Evolutionary conservation across 768 basidiomycete species (phyloP), one percentile per base, ranked within the genome.

Genomic region (Tulasnella sp.): DNA sequence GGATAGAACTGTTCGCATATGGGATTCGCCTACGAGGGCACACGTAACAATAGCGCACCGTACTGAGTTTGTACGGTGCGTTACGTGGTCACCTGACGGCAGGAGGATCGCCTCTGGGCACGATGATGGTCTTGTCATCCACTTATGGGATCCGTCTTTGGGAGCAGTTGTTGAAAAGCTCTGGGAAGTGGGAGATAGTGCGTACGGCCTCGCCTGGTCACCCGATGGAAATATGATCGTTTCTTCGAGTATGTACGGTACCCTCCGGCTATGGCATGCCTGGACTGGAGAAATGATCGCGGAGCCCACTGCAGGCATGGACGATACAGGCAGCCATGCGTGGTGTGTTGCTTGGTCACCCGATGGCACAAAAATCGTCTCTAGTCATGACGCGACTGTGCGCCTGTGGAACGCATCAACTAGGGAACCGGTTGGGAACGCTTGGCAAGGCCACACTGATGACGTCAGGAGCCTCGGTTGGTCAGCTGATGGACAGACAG

Each of bases 211-310:
- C n/a, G 23, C 50, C 17, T 51, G 27, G 8, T 30, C 50, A 8
- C 27, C 21, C 17, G 3, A 29, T 29, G 17, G 50, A 21, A 23
- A 29, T 2, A n/a, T 51, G 27, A 26, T 51, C 24, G 50, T 34
- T 3, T 51, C 50, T 10, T 21, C 27, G n/a, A 26, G 27, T 17
- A n/a, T n/a, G 24, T 21, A 77, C 64, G 72, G 71, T 19, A 71
- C 75, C 64, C 72, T 77, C 43, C 69, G 75, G 41, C 70, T 77
- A 0, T 77, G 76, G 76, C 23, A 51, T 29, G 50, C 17, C 23
- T 19, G 10, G 8, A 27, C 23, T 2, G 27, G 27, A 8, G 50
- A 8, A 51, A 19, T 23, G 23, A 51, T 51, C 29, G 23, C 23
- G 27, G 27, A 51, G 50, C 8, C 17, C 7, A n/a, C 27, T 1